Evolutionary conservation across 192 early-diverging fungal genomes (phyloP), one percentile per base, ranked within the genome.

Genomic region (Jimgerdemannia flammicorona): DNA sequence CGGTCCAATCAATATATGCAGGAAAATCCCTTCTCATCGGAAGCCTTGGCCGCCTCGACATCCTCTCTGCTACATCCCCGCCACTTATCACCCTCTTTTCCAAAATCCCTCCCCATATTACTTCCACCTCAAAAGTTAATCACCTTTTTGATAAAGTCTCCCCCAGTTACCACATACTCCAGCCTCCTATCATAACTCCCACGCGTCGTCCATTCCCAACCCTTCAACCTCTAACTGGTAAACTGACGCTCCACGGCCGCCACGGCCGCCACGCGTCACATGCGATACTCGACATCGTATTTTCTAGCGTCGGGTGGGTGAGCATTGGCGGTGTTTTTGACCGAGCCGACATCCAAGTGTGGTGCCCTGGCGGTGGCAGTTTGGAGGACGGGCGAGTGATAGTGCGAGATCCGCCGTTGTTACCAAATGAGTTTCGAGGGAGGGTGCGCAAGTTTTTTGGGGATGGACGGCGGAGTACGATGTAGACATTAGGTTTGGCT

Each of bases 301-400:
- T 91, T 83, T 79, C 84, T 2, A 88, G 91, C 29, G 75, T 89
- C 54, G 91, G 91, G 18, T 92, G 91, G 91, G 72, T 89, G 10
- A 82, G 88, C 59, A 70, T 92, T 40, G 77, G 86, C 3, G 91
- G 90, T 20, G 66, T 69, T 63, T 90, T 88, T 72, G 67, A 79
- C 8, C 41, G 69, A 14, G 90, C 89, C 17, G 81, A 75, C 42
- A 78, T 91, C 43, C 78, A 78, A n/a, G 83, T 87, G 3, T 83
- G 80, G 76, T 80, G 87, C 43, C 87, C 90, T 7, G 80, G 79
- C 68, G 88, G 85, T 9, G 72, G 75, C 41, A 85, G 86, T 4
- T 41, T 74, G 17, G 72, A 67, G 17, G 29, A 71, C 18, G 67
- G 75, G 19, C 67, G 43, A 14, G 86, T 84, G 29, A 79, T 72